phyloP scores from a whole-genome alignment of 768 basidiomycete genomes.

The Mycena capillaripes region DNA sequence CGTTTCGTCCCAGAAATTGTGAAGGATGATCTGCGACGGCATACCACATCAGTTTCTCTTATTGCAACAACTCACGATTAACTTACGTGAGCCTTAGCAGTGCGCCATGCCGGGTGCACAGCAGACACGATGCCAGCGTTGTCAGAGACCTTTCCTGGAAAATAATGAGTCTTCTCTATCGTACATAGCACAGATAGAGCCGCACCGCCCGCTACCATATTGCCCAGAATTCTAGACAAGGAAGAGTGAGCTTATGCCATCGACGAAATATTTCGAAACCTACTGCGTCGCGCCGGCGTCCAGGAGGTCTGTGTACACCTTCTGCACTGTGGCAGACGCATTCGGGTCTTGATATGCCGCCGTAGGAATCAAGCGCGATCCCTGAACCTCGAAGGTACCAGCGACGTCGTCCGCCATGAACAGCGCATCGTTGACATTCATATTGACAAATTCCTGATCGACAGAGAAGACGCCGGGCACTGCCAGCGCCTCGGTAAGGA shows the following conservation, averaged over 20 bases:
- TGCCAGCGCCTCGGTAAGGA: conserved; percentile 33
- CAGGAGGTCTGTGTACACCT: conserved; percentile 40
- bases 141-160: conserved; percentile 47
- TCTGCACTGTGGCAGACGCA: conserved; percentile 25
- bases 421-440: conserved; percentile 31
- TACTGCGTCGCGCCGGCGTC: conserved; percentile 28
- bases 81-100: conserved; percentile 52
- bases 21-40: conserved; percentile 32
- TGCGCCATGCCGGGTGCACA: conserved; percentile 51
- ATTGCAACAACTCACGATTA: not conserved
- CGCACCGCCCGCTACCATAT: conserved; percentile 41
- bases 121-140: conserved; percentile 49
- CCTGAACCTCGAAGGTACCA: conserved; percentile 27
- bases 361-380: conserved; percentile 36
- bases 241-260: not conserved
- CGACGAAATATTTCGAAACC: conserved; percentile 1
- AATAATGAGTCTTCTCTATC: not conserved
- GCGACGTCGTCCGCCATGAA: conserved; percentile 29
- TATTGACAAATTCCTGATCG: not conserved
- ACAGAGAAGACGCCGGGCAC: conserved; percentile 32
- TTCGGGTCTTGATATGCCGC: conserved; percentile 19
- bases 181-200: not conserved
- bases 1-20: conserved; percentile 34
- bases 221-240: conserved; percentile 35
- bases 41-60: not conserved